phyloP scores from a whole-genome alignment of 192 early-diverging fungal species.

The Rhizoclosmatium globosum region DNA sequence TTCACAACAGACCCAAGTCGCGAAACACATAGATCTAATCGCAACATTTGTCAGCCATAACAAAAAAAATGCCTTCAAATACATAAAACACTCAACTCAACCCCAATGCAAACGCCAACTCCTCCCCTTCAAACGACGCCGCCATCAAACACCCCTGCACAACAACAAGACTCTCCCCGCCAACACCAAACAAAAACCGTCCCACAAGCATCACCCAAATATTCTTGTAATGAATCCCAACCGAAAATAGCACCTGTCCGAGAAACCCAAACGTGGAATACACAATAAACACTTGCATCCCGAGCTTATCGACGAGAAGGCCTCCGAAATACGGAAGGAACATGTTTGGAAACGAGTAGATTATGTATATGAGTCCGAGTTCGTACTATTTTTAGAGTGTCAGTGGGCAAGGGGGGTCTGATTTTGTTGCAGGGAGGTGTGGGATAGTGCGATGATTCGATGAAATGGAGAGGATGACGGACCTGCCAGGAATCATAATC shows the following conservation, averaged over 20 bases:
- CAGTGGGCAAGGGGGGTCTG: constrained; percentile 2
- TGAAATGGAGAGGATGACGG: neutral
- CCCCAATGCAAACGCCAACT: constrained; percentile 61
- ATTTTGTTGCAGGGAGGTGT: neutral
- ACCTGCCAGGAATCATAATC: constrained; percentile 51
- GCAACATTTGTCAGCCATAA: neutral
- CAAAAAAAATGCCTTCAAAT: neutral
- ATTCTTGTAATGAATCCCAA: constrained; percentile 56
- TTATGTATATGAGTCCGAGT: constrained; percentile 65
- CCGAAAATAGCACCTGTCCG: constrained; percentile 69
- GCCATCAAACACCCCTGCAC: constrained; percentile 61
- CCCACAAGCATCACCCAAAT: constrained; percentile 59
- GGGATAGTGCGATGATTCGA: neutral
- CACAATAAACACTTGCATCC: constrained; percentile 58
- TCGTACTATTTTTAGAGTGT: constrained; percentile 60
- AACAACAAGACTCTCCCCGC: constrained; percentile 61
- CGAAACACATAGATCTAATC: constrained; percentile 57
- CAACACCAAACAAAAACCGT: constrained; percentile 58
- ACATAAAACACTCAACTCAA: constrained; percentile 50
- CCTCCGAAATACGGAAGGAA: constrained; percentile 72
- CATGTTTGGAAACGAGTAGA: constrained; percentile 74
- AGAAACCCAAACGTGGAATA: constrained; percentile 57
- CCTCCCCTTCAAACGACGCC: constrained; percentile 54
- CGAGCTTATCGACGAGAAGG: constrained; percentile 62
- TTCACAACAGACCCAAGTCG: constrained; percentile 64